phyloP scores from a whole-genome alignment of 2,329 filamentous ascomycete species.

The Myriangium duriaei region DNA sequence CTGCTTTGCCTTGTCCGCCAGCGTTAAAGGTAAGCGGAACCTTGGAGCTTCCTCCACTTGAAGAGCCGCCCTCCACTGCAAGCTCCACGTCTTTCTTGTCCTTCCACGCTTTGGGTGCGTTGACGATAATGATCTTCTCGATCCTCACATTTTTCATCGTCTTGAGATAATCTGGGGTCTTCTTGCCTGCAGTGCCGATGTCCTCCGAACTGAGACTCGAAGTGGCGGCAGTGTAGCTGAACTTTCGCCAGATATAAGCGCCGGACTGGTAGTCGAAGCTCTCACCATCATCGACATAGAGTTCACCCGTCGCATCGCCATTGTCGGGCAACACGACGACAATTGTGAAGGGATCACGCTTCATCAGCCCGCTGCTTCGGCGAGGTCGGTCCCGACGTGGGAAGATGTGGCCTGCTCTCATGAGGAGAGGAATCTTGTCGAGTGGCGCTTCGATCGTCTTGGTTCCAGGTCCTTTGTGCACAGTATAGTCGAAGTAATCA shows the following conservation, averaged over 20 bases:
- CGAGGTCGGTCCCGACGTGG: conserved; percentile 79
- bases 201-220: conserved; percentile 58
- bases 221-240: conserved; percentile 47
- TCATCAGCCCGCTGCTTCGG: conserved; percentile 78
- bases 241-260: conserved; percentile 76
- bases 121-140: conserved; percentile 75
- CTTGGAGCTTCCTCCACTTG: conserved; percentile 30
- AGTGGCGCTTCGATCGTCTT: conserved; percentile 64
- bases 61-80: conserved; percentile 44
- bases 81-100: conserved; percentile 50
- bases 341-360: conserved; percentile 87
- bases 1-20: conserved; percentile 41
- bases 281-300: conserved; percentile 91
- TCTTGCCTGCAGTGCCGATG: conserved; percentile 42
- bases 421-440: conserved; percentile 76
- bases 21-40: conserved; percentile 49
- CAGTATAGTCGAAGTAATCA: conserved; percentile 83
- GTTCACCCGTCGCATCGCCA: conserved; percentile 62
- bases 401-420: conserved; percentile 87
- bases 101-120: conserved; percentile 62
- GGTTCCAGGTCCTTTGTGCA: conserved; percentile 60
- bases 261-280: conserved; percentile 77
- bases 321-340: conserved; percentile 59
- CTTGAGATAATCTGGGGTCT: conserved; percentile 64
- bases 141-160: conserved; percentile 65